These are phyloP conservation scores for Phytophthora fragariaefolia DNA, from an alignment of 352 stramenopile species.

Conservation along the genomic window DNA sequence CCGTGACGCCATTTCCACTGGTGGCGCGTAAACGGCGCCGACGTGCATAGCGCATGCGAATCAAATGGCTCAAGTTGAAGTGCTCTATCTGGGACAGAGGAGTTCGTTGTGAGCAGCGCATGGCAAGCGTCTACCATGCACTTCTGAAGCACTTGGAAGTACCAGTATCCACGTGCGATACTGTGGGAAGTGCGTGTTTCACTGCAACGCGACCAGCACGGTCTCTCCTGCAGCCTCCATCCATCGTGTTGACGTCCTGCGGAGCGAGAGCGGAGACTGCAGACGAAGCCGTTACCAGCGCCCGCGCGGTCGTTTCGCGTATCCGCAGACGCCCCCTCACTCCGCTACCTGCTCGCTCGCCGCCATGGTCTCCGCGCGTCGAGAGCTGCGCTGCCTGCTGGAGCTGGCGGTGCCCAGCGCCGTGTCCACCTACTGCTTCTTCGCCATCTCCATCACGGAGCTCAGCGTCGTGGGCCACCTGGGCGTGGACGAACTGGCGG, in stretches of 20 bases:
- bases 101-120: no score
- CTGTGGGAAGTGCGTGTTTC: no score
- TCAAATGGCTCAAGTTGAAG: background rate
- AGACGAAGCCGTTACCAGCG: background rate
- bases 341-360: background rate
- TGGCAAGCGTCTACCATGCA: no score
- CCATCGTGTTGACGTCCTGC: no score
- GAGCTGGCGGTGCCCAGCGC: constrained; percentile 64
- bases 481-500: constrained; percentile 79
- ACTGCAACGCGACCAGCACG: no score
- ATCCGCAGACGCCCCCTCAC: constrained; percentile 18
- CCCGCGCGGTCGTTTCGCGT: constrained; percentile 2
- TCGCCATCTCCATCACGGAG: constrained; percentile 82
- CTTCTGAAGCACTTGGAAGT: no score
- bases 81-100: background rate
- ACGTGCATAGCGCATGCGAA: background rate
- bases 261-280: no score
- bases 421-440: constrained; percentile 80
- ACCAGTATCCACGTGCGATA: no score
- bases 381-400: constrained; percentile 49
- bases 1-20: background rate
- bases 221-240: no score
- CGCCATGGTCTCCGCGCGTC: constrained; percentile 42
- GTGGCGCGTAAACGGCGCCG: background rate
- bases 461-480: constrained; percentile 84